Evolutionary conservation across 805 yeast genomes (phyloP).

Genomic region (Kluyveromyces lactis): DNA sequence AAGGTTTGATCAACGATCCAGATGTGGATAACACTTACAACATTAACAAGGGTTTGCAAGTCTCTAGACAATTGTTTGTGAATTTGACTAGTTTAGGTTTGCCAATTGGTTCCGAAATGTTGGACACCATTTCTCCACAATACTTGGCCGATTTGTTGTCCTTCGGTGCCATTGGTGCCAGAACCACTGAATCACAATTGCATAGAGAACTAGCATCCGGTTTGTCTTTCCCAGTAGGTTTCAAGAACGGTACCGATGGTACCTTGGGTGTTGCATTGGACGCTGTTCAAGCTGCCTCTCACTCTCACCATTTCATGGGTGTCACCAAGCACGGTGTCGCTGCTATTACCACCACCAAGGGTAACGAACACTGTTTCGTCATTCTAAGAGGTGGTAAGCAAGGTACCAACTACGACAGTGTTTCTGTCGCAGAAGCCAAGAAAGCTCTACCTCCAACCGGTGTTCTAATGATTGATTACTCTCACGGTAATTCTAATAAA

Average conservation of each 20-base stretch:
- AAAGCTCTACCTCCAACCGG: slow-evolving; percentile 41
- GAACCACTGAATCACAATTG: slow-evolving; percentile 96
- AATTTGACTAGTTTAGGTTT: slow-evolving; percentile 71
- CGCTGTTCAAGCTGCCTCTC: slow-evolving; percentile 86
- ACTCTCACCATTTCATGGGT: slow-evolving; percentile 92
- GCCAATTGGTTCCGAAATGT: slow-evolving; percentile 96
- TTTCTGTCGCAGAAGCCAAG: slow-evolving; percentile 69
- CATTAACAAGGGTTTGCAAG: slow-evolving; percentile 87
- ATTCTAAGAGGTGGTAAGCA: slow-evolving; percentile 93
- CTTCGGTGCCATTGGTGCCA: slow-evolving; percentile 97
- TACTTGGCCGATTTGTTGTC: slow-evolving; percentile 83
- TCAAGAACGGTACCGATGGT: slow-evolving; percentile 98
- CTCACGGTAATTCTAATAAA: slow-evolving; percentile 94
- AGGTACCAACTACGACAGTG: slow-evolving; percentile 87
- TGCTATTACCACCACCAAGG: slow-evolving; percentile 92
- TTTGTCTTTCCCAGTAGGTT: slow-evolving; percentile 96
- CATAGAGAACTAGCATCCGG: slow-evolving; percentile 98
- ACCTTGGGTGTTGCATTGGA: slow-evolving; percentile 86
- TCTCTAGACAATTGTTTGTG: slow-evolving; percentile 76
- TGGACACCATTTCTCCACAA: slow-evolving; percentile 96
- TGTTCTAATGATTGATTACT: slow-evolving; percentile 88
- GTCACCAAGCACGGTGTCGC: slow-evolving; percentile 96
- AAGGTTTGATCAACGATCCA: slow-evolving; percentile 95
- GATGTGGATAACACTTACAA: slow-evolving; percentile 87
- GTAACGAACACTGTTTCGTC: slow-evolving; percentile 89